Evolutionary conservation across 2,329 filamentous ascomycete genomes (phyloP), one percentile per base, ranked within the genome.

Genomic region (Penicillium rolfsii): DNA sequence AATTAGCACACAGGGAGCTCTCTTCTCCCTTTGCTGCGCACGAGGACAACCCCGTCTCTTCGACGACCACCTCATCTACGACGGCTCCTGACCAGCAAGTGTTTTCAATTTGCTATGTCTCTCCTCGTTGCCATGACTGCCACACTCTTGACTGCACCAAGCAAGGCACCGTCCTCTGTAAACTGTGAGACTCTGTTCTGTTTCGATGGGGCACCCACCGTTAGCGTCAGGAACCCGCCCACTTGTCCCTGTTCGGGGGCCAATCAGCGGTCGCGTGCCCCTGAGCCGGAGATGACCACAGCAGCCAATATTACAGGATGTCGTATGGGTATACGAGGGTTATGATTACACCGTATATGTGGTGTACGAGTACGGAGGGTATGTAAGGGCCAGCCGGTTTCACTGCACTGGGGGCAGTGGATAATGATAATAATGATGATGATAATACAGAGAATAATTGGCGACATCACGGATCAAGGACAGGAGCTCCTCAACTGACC

Each of bases 151-250:
- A 54, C 53, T 59, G 59, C 52, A 64, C 5, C 52, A 60, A 58
- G 65, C 59, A 67, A 67, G 65, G 65, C 24, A 49, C 49, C 19
- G 16, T 41, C 19, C 19, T 22, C 19, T 22, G 19, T n/a, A 8
- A 22, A 16, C 26, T n/a, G 46, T 63, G 60, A 62, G 60, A 60
- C 59, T 22, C 53, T 40, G 5, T 26, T 7, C 36, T 16, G 45
- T 6, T 16, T 36, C 52, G 43, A 61, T 58, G 56, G 60, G 54
- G 54, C 56, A n/a, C 30, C 56, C 56, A 40, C 45, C 16, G 38
- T 62, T 70, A 66, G 70, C 58, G 69, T 65, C 70, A 72, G 70
- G 70, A 69, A 72, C 70, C 68, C 61, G 62, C 57, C 9, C n/a
- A 5, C 14, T 14, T 8, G 48, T 3, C 6, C 38, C 7, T 22